Percentiles rank a stretch among this genome's conserved stretches.
Evolutionary conservation across 495 filamentous ascomycete genomes (phyloP).

Genomic region (Lasiosphaeriaceae sp.): DNA sequence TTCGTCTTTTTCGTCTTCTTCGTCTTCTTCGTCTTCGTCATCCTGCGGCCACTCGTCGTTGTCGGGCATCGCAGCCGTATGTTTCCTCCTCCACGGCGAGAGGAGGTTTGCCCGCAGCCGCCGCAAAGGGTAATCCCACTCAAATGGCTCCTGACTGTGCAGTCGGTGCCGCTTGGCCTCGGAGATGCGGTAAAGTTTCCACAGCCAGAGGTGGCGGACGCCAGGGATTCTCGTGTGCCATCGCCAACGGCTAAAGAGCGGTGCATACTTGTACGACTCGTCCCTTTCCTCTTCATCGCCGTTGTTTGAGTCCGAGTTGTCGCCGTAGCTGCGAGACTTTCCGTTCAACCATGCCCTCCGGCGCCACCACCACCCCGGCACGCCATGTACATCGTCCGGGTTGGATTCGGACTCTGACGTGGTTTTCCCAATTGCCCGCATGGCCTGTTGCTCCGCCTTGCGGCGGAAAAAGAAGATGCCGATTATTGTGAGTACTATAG

Average conservation of each 20-base stretch:
- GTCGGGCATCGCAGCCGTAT: not conserved
- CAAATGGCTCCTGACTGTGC: constrained; percentile 3
- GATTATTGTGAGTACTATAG: not conserved
- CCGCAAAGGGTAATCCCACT: constrained; percentile 12
- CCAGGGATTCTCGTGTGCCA: constrained; percentile 9
- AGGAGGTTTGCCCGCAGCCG: not conserved
- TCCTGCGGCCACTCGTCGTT: not conserved
- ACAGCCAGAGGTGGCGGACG: constrained; percentile 7
- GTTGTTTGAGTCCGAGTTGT: not conserved
- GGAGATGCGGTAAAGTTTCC: constrained; percentile 7
- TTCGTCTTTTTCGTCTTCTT: not conserved
- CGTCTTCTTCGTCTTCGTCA: not conserved
- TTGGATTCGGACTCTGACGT: not conserved
- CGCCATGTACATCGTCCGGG: not conserved
- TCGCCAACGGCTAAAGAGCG: constrained; percentile 1
- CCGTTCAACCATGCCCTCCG: not conserved
- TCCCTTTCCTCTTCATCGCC: not conserved
- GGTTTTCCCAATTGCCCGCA: not conserved
- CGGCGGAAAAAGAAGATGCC: too few species aligned
- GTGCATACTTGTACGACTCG: not conserved
- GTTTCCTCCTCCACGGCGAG: not conserved
- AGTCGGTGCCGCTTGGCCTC: not conserved
- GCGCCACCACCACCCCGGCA: too few species aligned
- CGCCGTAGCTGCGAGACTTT: not conserved
- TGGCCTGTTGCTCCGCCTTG: not conserved